Evolutionary conservation across 441 rosid species (phyloP).

Genomic region (Melastoma candidum): DNA sequence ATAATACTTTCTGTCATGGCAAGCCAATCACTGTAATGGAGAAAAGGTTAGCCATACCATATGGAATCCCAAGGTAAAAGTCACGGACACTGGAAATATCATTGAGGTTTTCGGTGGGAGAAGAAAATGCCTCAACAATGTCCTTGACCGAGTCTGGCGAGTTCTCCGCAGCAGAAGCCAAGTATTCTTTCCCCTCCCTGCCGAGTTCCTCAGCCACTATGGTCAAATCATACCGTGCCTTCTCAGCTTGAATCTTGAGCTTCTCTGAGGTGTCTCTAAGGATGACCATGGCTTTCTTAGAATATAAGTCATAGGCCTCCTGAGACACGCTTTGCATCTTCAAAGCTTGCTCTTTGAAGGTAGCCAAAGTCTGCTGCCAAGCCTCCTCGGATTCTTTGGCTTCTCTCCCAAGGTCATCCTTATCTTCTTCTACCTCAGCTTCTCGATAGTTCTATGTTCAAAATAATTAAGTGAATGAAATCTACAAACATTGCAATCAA

Average conservation of each 20-base stretch:
- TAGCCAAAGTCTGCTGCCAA: conserved; percentile 62
- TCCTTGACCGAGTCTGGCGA: conserved; percentile 78
- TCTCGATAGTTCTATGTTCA: conserved; percentile 36
- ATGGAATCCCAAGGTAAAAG: conserved; percentile 84
- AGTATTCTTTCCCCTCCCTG: conserved; percentile 55
- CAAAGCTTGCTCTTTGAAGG: conserved; percentile 66
- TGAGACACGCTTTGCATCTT: conserved; percentile 68
- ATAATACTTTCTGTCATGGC: too few relatives aligned
- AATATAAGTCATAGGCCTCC: conserved; percentile 64
- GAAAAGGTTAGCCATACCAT: conserved; percentile 38
- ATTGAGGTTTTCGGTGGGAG: conserved; percentile 46
- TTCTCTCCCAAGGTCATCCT: conserved; percentile 18
- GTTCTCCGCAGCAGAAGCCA: conserved; percentile 52
- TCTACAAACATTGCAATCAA: too few relatives aligned
- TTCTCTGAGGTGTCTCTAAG: conserved; percentile 59
- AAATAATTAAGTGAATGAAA: too few relatives aligned
- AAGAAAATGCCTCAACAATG: conserved; percentile 48
- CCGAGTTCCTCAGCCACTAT: conserved; percentile 49
- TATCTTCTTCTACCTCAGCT: conserved; percentile 50
- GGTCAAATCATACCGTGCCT: conserved; percentile 52
- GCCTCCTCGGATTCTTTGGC: conserved; percentile 60
- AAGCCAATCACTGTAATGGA: neutral
- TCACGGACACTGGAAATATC: conserved; percentile 60
- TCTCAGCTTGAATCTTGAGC: conserved; percentile 69
- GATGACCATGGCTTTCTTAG: conserved; percentile 43